Evolutionary conservation across 148 eudicot species (phyloP), one percentile per base, ranked within the genome.

Genomic region (Heliosperma pusillum): DNA sequence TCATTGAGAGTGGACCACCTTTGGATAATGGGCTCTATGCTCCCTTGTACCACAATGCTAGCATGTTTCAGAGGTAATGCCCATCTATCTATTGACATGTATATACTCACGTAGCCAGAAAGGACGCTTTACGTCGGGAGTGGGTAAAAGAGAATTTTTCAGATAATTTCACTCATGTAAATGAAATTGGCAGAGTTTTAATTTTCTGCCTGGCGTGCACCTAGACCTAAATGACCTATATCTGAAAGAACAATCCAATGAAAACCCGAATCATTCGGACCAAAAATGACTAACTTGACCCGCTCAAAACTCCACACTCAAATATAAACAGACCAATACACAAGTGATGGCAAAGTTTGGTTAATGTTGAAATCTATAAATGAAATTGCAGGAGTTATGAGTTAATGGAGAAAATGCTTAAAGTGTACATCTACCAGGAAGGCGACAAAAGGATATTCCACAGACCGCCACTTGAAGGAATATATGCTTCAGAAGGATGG

Each of bases 401-500:
- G 42, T 66, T 85, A 44, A 90, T 90, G 94, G 94, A 90, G 52
- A 72, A 86, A 30, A 86, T 76, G 78, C 94, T 90, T 66, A 88
- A 85, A 76, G 87, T 90, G 27, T 85, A 90, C 56, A 74, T 90
- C 17, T 90, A 90, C 81, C 81, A 85, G 78, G 94, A 88, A 74
- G 94, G 94, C 11, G 88, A 85, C 21, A 82, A 73, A 62, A 87
- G 84, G 13, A 85, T 88, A 66, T 90, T 88, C 73, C 92, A 90
- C 74, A 78, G 75, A 27, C 84, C 88, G 24, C 88, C 85, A 61
- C 87, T 88, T 19, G 87, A 86, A 82, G 92, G 96, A 70, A 88
- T 84, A 74, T 90, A 88, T 66, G 90, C 96, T 66, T 87, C 89
- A 2, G 92, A 90, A 80, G 96, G 92, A 72, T 90, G 96, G 96